Conservation (phyloP, 495 filamentous ascomycete species). For the Hypomontagnella submonticulosa region DNA sequence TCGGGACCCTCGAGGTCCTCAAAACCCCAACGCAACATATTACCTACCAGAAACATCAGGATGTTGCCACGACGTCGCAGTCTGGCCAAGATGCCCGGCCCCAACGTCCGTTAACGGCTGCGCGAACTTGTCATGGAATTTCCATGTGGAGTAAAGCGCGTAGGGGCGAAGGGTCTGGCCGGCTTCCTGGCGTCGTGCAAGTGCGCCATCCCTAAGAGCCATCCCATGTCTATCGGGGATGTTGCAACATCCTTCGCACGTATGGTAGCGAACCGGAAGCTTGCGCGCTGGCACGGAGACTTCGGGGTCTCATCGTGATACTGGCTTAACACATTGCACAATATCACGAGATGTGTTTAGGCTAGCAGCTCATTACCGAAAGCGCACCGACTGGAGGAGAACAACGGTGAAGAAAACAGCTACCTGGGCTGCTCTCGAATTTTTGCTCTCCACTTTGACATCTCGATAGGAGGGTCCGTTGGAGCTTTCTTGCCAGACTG, state of each 20-base stretch:
- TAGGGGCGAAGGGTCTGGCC: constrained; percentile 34
- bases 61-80: constrained; percentile 43
- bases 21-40: constrained; percentile 30
- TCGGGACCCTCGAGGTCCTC: constrained; percentile 12
- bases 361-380: constrained; percentile 41
- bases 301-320: constrained; percentile 37
- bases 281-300: constrained; percentile 38
- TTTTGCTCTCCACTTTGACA: constrained; percentile 19
- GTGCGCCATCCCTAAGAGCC: constrained; percentile 30
- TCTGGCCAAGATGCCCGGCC: constrained; percentile 25
- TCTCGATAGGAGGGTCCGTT: constrained; percentile 30
- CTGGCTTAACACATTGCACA: constrained; percentile 35
- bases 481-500: constrained; percentile 14
- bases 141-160: constrained; percentile 46
- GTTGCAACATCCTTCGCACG: constrained; percentile 32
- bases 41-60: constrained; percentile 42
- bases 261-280: constrained; percentile 44
- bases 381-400: constrained; percentile 38
- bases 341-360: constrained; percentile 44
- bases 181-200: constrained; percentile 33
- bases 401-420: constrained; percentile 32
- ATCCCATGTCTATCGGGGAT: constrained; percentile 31
- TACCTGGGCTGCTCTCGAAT: constrained; percentile 31
- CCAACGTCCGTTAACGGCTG: constrained; percentile 47
- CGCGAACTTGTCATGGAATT: constrained; percentile 44